phyloP scores from a whole-genome alignment of 83 land plant genomes.

The Picea abies region DNA sequence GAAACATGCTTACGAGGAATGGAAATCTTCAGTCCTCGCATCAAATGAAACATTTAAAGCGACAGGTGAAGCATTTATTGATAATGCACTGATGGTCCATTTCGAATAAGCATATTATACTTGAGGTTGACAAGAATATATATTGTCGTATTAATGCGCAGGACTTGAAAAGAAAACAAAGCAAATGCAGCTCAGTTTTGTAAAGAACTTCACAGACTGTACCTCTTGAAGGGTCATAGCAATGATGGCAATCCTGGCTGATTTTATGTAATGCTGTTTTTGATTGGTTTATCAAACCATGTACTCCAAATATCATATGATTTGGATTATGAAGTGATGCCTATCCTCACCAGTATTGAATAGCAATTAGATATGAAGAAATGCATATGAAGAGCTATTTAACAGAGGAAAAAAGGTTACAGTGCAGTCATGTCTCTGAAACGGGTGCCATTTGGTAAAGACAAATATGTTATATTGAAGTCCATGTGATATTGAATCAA shows the following conservation, averaged over 20 bases:
- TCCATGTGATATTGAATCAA: too few relatives aligned
- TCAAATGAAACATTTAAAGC: conserved; percentile 39
- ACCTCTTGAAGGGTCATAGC: conserved; percentile 4
- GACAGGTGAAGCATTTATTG: conserved; percentile 14
- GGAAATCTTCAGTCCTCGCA: conserved; percentile 55
- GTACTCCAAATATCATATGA: too few relatives aligned
- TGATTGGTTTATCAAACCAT: too few relatives aligned
- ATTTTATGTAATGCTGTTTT: too few relatives aligned
- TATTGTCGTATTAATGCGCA: conserved; percentile 13
- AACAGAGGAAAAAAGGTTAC: too few relatives aligned
- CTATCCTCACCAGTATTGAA: too few relatives aligned
- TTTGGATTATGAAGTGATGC: too few relatives aligned
- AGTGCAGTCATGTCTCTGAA: too few relatives aligned
- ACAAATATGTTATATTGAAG: too few relatives aligned
- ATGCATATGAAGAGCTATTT: too few relatives aligned
- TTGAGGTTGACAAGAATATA: not conserved
- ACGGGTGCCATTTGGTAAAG: too few relatives aligned
- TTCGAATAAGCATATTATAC: not conserved
- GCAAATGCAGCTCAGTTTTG: conserved; percentile 47
- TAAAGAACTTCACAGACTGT: conserved; percentile 20
- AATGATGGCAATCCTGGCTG: not conserved
- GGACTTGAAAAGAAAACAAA: conserved; percentile 36
- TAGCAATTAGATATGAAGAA: too few relatives aligned
- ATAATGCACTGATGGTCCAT: not conserved
- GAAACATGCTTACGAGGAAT: conserved; percentile 45